Evolutionary conservation across 2,329 filamentous ascomycete species (phyloP).

Genomic region (Helicocarpus griseus): DNA sequence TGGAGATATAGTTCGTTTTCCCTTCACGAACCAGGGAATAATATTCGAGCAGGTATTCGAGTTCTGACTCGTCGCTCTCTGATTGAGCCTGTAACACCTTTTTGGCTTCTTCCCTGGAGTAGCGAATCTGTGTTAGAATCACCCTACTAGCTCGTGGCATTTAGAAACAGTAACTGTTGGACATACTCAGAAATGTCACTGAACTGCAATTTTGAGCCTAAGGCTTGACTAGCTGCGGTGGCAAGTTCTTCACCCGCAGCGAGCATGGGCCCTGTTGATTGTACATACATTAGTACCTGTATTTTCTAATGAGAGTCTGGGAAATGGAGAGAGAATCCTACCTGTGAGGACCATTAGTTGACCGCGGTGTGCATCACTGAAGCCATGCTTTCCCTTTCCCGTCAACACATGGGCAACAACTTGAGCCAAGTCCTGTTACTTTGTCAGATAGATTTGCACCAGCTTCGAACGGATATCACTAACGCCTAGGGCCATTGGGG

Average conservation of each 20-base stretch:
- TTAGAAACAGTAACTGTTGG: neutral
- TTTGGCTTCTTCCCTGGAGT: conserved; percentile 22
- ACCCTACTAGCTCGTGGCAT: neutral
- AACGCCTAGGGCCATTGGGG: conserved; percentile 41
- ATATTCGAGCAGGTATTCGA: conserved; percentile 43
- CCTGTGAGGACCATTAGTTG: conserved; percentile 45
- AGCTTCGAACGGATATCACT: conserved; percentile 8
- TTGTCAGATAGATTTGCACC: neutral
- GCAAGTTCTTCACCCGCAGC: conserved; percentile 40
- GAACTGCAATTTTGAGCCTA: conserved; percentile 37
- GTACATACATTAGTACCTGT: neutral
- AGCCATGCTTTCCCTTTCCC: conserved; percentile 41
- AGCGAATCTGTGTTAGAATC: neutral
- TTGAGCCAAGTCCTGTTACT: conserved; percentile 37
- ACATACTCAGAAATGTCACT: conserved; percentile 38
- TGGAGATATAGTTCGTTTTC: conserved; percentile 46
- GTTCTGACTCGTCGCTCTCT: conserved; percentile 31
- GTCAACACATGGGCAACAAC: conserved; percentile 41
- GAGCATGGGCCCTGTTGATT: conserved; percentile 38
- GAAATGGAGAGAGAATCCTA: conserved; percentile 11
- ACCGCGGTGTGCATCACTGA: conserved; percentile 42
- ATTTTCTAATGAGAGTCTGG: neutral
- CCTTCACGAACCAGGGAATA: conserved; percentile 44
- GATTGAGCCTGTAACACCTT: conserved; percentile 30
- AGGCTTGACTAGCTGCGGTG: conserved; percentile 34